Conservation (phyloP, 371 early-diverging fungal species). For the Umbelopsis sp. region DNA sequence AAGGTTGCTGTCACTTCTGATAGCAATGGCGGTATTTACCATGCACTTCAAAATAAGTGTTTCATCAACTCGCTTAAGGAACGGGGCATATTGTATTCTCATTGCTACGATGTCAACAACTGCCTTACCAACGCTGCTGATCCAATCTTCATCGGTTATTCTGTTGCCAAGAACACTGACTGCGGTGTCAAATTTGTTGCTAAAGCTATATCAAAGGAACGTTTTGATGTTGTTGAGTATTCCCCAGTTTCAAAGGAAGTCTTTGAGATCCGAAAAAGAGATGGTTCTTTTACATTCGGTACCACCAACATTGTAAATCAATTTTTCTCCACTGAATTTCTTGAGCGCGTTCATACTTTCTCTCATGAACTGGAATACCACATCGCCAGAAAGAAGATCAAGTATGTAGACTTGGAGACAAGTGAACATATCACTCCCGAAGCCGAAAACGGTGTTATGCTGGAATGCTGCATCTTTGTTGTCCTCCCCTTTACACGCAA, state of each 20-base stretch:
- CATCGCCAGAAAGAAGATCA: slow-evolving; percentile 97
- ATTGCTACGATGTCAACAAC: slow-evolving; percentile 96
- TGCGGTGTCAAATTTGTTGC: slow-evolving; percentile 94
- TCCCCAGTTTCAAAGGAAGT: slow-evolving; percentile 84
- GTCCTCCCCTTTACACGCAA: slow-evolving; percentile 92
- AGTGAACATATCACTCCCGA: slow-evolving; percentile 76
- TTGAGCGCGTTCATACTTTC: slow-evolving; percentile 80
- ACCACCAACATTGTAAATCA: slow-evolving; percentile 98
- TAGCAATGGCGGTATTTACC: slow-evolving; percentile 85
- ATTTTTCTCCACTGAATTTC: slow-evolving; percentile 92
- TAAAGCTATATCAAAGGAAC: slow-evolving; percentile 83
- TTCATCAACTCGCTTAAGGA: slow-evolving; percentile 74
- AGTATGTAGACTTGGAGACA: slow-evolving; percentile 76
- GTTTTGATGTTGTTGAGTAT: slow-evolving; percentile 98
- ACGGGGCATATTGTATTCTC: slow-evolving; percentile 80
- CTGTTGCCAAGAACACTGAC: slow-evolving; percentile 81
- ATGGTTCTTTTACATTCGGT: slow-evolving; percentile 76
- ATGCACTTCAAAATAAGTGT: slow-evolving; percentile 76
- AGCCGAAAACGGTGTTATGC: slow-evolving; percentile 92
- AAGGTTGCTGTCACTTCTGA: slow-evolving; percentile 79
- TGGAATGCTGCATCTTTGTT: slow-evolving; percentile 96
- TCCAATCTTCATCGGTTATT: slow-evolving; percentile 91
- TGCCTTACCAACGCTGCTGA: slow-evolving; percentile 93
- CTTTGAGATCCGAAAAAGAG: slow-evolving; percentile 66
- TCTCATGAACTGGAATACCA: slow-evolving; percentile 90